A percentile compares a stretch with the other conserved stretches of the same genome.
Conservation (phyloP, 1,284 basidiomycete species). For the Malassezia sympodialis region DNA sequence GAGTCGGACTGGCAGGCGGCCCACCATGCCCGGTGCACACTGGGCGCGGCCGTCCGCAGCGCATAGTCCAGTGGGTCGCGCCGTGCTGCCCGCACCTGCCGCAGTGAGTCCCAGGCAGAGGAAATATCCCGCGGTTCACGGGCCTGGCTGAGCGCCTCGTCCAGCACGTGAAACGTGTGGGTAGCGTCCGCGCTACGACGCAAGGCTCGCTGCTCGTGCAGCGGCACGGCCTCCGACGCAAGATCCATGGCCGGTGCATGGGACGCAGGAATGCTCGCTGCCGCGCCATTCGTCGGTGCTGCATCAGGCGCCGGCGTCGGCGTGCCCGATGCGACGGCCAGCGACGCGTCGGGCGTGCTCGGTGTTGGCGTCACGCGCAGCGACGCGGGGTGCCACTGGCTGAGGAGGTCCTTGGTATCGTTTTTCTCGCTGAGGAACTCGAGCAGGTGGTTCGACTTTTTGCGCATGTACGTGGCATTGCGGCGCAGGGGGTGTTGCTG, state of each 20-base stretch:
- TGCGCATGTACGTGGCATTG: constrained; percentile 40
- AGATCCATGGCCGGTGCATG: neutral
- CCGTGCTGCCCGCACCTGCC: neutral
- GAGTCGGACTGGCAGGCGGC: constrained; percentile 25
- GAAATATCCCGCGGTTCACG: neutral
- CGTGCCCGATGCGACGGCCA: neutral
- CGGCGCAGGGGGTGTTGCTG: constrained; percentile 37
- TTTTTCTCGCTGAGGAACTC: constrained; percentile 77
- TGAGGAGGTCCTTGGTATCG: constrained; percentile 52
- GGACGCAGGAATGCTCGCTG: neutral
- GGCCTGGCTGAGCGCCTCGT: constrained; percentile 13
- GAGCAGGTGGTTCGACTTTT: constrained; percentile 56
- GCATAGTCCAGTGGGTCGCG: constrained; percentile 19
- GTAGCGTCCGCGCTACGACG: constrained; percentile 68
- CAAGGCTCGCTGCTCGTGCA: constrained; percentile 56
- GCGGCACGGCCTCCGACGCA: constrained; percentile 19
- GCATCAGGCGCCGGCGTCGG: neutral
- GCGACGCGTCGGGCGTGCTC: neutral
- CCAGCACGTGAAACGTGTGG: constrained; percentile 46
- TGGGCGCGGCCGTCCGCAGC: neutral
- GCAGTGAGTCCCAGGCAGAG: neutral
- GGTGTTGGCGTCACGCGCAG: neutral
- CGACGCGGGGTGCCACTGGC: constrained; percentile 29
- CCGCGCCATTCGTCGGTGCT: neutral
- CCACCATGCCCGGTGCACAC: constrained; percentile 24